Percentiles rank a stretch among this genome's conserved stretches.
phyloP scores from a whole-genome alignment of 2,329 filamentous ascomycete species.

The Calonectria pteridis region DNA sequence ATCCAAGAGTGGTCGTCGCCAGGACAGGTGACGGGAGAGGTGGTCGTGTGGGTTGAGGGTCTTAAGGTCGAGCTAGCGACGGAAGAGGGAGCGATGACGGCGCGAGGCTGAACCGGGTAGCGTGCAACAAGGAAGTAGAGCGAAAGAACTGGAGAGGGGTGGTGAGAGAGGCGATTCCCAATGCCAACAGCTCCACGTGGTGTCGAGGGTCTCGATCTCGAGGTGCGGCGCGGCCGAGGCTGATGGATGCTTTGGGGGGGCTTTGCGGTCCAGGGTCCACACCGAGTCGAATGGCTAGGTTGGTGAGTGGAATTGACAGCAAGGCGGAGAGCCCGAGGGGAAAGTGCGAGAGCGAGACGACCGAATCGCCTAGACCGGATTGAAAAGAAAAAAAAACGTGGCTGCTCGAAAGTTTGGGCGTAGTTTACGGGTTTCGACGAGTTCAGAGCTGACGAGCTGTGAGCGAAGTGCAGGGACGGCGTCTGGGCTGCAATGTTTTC shows the following conservation, averaged over 20 bases:
- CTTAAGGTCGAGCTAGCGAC: conserved; percentile 12
- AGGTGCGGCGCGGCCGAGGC: conserved; percentile 31
- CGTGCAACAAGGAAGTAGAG: conserved; percentile 27
- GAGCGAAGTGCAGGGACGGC: conserved; percentile 3
- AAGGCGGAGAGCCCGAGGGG: conserved; percentile 32
- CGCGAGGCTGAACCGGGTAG: conserved; percentile 24
- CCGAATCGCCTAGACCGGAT: conserved; percentile 12
- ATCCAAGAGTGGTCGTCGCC: conserved; percentile 15
- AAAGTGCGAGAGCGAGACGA: conserved; percentile 3
- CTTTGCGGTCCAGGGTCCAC: conserved; percentile 36
- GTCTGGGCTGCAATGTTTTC: conserved; percentile 4
- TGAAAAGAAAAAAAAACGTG: conserved; percentile 35
- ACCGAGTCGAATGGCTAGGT: conserved; percentile 21
- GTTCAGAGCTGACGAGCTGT: conserved; percentile 8
- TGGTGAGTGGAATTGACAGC: conserved; percentile 29
- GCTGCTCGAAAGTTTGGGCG: neutral
- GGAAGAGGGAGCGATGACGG: conserved; percentile 18
- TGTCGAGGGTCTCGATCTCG: conserved; percentile 35
- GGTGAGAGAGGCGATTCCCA: conserved; percentile 31
- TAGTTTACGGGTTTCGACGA: neutral
- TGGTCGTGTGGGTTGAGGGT: neutral
- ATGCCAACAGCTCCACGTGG: conserved; percentile 40
- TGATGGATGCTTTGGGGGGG: conserved; percentile 24
- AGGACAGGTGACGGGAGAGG: conserved; percentile 14
- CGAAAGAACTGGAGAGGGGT: conserved; percentile 26